Evolutionary conservation across 441 rosid species (phyloP).

Genomic region (Jatropha podagrica): DNA sequence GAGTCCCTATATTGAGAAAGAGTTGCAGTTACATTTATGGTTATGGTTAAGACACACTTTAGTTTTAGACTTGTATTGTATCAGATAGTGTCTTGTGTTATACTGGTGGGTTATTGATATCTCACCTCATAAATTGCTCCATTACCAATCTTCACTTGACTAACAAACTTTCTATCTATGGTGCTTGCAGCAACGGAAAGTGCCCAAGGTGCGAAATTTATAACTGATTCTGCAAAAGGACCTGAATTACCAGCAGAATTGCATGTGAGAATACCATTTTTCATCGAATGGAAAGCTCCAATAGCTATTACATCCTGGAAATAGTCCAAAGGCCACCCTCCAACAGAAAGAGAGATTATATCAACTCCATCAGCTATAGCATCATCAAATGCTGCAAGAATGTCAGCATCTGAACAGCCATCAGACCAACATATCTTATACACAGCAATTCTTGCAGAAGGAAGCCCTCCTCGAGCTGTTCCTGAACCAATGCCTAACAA

Average conservation of each 20-base stretch:
- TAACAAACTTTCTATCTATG: constrained; percentile 64
- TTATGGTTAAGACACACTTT: not conserved
- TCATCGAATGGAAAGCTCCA: constrained; percentile 72
- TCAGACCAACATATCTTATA: constrained; percentile 73
- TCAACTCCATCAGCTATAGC: constrained; percentile 80
- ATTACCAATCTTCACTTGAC: constrained; percentile 58
- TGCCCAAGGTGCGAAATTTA: constrained; percentile 80
- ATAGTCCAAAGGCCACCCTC: constrained; percentile 53
- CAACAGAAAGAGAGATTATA: constrained; percentile 75
- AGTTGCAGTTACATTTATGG: constrained; percentile 12
- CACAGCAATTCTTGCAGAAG: constrained; percentile 66
- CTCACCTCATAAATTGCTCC: constrained; percentile 50
- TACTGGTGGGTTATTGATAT: constrained; percentile 15
- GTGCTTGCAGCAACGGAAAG: constrained; percentile 78
- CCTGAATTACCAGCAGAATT: constrained; percentile 87
- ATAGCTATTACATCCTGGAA: constrained; percentile 66
- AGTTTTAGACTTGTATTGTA: no score
- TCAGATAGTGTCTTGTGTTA: no score
- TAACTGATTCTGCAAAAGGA: constrained; percentile 49
- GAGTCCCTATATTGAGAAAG: constrained; percentile 44
- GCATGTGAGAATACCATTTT: constrained; percentile 61
- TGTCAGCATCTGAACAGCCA: constrained; percentile 74
- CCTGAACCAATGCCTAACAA: constrained; percentile 35
- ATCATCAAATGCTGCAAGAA: constrained; percentile 82
- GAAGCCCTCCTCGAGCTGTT: constrained; percentile 68